Evolutionary conservation across 495 filamentous ascomycete species (phyloP).

Genomic region (Astrocystis sublimbata): DNA sequence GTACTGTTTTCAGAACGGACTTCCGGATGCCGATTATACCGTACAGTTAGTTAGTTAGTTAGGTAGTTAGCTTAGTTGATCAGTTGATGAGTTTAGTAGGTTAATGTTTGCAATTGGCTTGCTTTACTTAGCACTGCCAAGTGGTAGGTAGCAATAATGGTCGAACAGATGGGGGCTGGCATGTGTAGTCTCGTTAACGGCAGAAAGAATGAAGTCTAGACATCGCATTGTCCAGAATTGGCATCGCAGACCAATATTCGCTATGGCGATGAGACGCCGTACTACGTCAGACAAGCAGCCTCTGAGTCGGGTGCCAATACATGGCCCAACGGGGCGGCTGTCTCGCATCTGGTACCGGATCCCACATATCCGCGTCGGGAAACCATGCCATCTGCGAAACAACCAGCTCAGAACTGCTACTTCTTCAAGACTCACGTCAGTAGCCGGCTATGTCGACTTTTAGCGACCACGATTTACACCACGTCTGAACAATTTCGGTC

Average conservation of each 20-base stretch:
- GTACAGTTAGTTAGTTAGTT: not conserved
- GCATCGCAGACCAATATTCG: not conserved
- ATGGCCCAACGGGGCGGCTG: slow-evolving; percentile 7
- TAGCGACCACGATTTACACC: too few relatives aligned
- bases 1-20: slow-evolving; percentile 5
- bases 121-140: slow-evolving; percentile 2
- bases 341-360: slow-evolving; percentile 11
- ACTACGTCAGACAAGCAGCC: slow-evolving; percentile 4
- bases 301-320: not conserved
- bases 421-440: not conserved
- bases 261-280: slow-evolving; percentile 1
- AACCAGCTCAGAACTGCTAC: too few relatives aligned
- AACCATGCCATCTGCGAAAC: not conserved
- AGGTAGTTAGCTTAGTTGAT: too few relatives aligned
- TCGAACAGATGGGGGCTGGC: not conserved
- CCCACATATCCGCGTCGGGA: slow-evolving; percentile 1
- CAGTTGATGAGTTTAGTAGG: too few relatives aligned
- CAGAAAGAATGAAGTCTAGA: not conserved
- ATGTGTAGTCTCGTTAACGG: not conserved
- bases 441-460: not conserved
- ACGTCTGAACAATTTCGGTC: too few relatives aligned
- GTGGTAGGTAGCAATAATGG: not conserved
- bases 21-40: not conserved
- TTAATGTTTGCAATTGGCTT: not conserved
- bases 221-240: slow-evolving; percentile 3